A percentile compares a stretch with the other conserved stretches of the same genome.
phyloP scores from a whole-genome alignment of 768 basidiomycete genomes.

The Obba rivulosa region DNA sequence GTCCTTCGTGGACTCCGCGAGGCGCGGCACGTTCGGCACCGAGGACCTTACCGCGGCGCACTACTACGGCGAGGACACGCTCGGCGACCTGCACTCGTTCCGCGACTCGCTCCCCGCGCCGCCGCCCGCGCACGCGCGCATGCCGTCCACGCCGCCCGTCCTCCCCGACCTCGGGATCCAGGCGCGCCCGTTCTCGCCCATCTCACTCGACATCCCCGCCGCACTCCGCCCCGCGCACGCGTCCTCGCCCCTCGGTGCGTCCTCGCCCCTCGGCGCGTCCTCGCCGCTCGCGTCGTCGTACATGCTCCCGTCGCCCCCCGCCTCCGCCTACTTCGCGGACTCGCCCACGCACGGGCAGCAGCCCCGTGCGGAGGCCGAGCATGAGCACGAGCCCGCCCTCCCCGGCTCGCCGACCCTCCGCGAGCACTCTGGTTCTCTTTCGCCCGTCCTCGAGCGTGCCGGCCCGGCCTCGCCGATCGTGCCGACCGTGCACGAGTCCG shows the following conservation, averaged over 20 bases:
- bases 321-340: conserved; percentile 13
- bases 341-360: conserved; percentile 3
- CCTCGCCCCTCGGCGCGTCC: conserved; percentile 7
- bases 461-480: conserved; percentile 6
- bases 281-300: conserved; percentile 21
- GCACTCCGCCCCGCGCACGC: conserved; percentile 15
- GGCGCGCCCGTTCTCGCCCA: conserved; percentile 37
- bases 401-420: background rate
- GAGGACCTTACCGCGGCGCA: conserved; percentile 6
- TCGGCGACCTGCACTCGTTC: background rate
- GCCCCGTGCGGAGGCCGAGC: background rate
- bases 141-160: conserved; percentile 46
- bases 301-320: conserved; percentile 14
- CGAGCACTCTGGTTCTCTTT: no score
- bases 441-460: background rate
- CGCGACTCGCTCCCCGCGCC: conserved; percentile 19
- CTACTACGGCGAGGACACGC: background rate
- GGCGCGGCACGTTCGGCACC: conserved; percentile 10
- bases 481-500: background rate
- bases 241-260: conserved; percentile 10
- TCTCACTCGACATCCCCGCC: conserved; percentile 22
- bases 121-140: conserved; percentile 32
- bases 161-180: conserved; percentile 49
- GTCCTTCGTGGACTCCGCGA: conserved; percentile 24
- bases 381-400: background rate